Percentiles rank a stretch among this genome's conserved stretches.
Evolutionary conservation across 108 stramenopile genomes (phyloP).

Genomic region (Seminavis robusta): DNA sequence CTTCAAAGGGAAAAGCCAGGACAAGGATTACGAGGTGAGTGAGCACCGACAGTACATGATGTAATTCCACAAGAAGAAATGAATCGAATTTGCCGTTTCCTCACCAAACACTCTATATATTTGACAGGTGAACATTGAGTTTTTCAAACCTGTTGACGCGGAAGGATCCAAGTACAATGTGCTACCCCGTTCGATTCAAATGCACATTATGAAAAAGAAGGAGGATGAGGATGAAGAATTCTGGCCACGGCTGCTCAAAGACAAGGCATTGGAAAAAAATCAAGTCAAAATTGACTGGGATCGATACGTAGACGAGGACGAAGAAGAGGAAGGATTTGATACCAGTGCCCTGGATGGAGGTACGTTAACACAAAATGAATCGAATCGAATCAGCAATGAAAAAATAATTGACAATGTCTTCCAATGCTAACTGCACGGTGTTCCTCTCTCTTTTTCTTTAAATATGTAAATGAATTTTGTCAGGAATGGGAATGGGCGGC

Average conservation of each 20-base stretch:
- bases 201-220: slow-evolving; percentile 81
- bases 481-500: slow-evolving; percentile 68
- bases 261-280: slow-evolving; percentile 48
- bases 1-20: slow-evolving; percentile 77
- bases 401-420: no score
- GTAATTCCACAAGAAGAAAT: no score
- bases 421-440: no score
- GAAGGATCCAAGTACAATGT: slow-evolving; percentile 91
- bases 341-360: slow-evolving; percentile 83
- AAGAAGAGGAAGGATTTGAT: slow-evolving; percentile 83
- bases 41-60: no score
- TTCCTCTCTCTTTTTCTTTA: no score
- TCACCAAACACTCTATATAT: no score
- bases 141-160: slow-evolving; percentile 83
- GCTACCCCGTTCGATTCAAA: slow-evolving; percentile 85
- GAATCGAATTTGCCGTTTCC: no score
- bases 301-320: slow-evolving; percentile 95
- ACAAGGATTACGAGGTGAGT: slow-evolving; percentile 79
- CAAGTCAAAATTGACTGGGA: slow-evolving; percentile 96
- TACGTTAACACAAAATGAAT: no score
- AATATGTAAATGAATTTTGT: no score
- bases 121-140: slow-evolving; percentile 87
- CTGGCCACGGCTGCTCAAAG: slow-evolving; percentile 14
- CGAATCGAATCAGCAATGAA: no score
- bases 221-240: slow-evolving; percentile 21